phyloP scores from a whole-genome alignment of 1,284 basidiomycete species.

The Cystobasidium sp. region DNA sequence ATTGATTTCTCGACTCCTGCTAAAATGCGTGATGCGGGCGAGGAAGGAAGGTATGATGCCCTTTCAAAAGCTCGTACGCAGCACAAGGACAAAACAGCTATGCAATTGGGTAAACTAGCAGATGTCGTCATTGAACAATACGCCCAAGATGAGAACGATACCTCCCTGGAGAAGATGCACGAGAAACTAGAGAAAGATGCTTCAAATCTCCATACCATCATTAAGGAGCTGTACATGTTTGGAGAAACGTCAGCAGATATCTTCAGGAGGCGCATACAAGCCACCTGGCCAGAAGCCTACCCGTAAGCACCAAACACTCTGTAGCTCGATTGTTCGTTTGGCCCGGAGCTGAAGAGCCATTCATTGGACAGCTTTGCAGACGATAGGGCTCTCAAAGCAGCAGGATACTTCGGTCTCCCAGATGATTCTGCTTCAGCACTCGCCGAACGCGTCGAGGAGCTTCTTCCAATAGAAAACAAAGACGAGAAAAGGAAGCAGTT shows the following conservation, averaged over 20 bases:
- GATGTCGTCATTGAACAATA: constrained; percentile 36
- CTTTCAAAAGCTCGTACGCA: constrained; percentile 32
- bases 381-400: constrained; percentile 37
- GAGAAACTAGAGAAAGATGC: neutral
- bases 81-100: constrained; percentile 39
- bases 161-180: constrained; percentile 34
- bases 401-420: constrained; percentile 30
- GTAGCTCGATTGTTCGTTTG: neutral
- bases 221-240: constrained; percentile 34
- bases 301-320: constrained; percentile 25
- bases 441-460: constrained; percentile 19
- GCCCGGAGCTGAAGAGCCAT: neutral
- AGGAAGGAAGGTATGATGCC: constrained; percentile 37
- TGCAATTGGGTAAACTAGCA: constrained; percentile 31
- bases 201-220: constrained; percentile 7
- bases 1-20: constrained; percentile 32
- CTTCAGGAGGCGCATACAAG: constrained; percentile 36
- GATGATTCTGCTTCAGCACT: constrained; percentile 12
- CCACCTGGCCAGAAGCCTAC: constrained; percentile 36
- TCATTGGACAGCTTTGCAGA: constrained; percentile 24
- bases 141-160: constrained; percentile 25
- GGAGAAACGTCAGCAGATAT: constrained; percentile 36
- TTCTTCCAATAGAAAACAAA: constrained; percentile 16
- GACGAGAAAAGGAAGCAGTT: constrained; percentile 16
- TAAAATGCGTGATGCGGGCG: constrained; percentile 35